phyloP scores from a whole-genome alignment of 2,329 filamentous ascomycete genomes.

The Fusarium chuoi region DNA sequence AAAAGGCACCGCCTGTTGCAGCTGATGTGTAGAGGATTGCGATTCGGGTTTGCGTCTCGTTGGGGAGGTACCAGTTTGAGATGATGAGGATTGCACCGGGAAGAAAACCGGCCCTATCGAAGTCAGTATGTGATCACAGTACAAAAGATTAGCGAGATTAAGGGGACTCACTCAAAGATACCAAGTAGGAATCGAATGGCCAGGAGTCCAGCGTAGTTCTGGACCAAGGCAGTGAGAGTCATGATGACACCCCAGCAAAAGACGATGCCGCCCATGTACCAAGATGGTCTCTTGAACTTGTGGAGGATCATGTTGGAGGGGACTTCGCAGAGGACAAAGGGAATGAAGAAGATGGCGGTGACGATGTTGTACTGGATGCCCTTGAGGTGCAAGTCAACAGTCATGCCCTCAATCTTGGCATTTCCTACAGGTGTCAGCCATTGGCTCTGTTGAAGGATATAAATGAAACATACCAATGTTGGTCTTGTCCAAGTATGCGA shows the following conservation, averaged over 20 bases:
- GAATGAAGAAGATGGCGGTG: slow-evolving; percentile 49
- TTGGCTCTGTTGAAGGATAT: fast-evolving
- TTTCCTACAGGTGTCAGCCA: slow-evolving; percentile 28
- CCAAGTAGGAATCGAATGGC: slow-evolving; percentile 8
- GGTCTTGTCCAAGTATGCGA: slow-evolving; percentile 18
- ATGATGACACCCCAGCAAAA: slow-evolving; percentile 14
- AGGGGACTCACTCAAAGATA: slow-evolving; percentile 6
- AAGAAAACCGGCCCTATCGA: neutral
- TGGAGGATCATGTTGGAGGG: slow-evolving; percentile 23
- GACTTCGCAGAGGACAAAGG: slow-evolving; percentile 20
- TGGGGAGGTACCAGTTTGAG: slow-evolving; percentile 28
- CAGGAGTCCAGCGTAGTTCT: slow-evolving; percentile 14
- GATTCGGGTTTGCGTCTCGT: slow-evolving; percentile 20
- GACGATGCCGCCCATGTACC: slow-evolving; percentile 18
- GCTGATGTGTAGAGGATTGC: slow-evolving; percentile 33
- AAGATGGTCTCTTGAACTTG: slow-evolving; percentile 5
- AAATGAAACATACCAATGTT: neutral
- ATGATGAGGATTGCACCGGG: slow-evolving; percentile 21
- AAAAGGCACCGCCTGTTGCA: slow-evolving; percentile 46
- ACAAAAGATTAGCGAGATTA: too few species aligned
- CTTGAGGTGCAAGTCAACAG: slow-evolving; percentile 35
- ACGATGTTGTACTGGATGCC: slow-evolving; percentile 67
- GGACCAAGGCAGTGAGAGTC: slow-evolving; percentile 4
- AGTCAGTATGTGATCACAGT: neutral
- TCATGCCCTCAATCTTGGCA: slow-evolving; percentile 44